Evolutionary conservation across 73 alveolate genomes (phyloP), one percentile per base, ranked within the genome.

Genomic region (Halteria grandinella): DNA sequence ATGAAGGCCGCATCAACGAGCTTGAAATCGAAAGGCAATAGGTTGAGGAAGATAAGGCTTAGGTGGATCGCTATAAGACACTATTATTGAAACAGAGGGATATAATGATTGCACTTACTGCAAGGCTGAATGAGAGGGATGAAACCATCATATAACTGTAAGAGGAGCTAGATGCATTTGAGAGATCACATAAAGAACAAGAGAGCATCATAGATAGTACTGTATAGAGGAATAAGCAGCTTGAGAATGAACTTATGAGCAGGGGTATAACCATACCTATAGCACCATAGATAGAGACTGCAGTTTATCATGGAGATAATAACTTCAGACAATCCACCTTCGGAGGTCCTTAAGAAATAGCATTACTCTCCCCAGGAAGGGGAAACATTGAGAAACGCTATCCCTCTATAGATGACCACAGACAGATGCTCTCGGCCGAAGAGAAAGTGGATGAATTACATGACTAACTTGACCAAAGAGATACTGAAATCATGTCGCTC

Each of bases 41-140:
- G 64, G 89, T 94, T 39, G 97, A 89, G 59, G 96, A 89, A 45
- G 97, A 88, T 58, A 90, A 95, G 70, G 97, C 95, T 10, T 89
- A 95, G 58, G 94, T 90, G 58, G 98, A 95, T 55, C 91, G 97
- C 73, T 97, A 95, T 82, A 95, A 97, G 85, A 89, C 95, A 76
- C 87, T 97, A 37, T 85, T 97, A 37, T 75, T 95, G 54, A 94
- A 96, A 75, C 93, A 97, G 73, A 91, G 98, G 58, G 99, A 97
- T 94, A 97, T 95, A 40, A 97, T 97, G 99, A 92, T 95, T 27
- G 97, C 98, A 0, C 87, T 97, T 41, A 95, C 99, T 0, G 94
- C 93, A 41, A 89, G 98, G 83, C 93, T 97, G 57, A 97, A 97
- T 64, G 99, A 95, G 73, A 87, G 99, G 40, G 99, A 97, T 85